These are phyloP conservation scores for Pterocarpus macrocarpus DNA, from an alignment of 306 rosid genomes.

Conservation along the genomic window DNA sequence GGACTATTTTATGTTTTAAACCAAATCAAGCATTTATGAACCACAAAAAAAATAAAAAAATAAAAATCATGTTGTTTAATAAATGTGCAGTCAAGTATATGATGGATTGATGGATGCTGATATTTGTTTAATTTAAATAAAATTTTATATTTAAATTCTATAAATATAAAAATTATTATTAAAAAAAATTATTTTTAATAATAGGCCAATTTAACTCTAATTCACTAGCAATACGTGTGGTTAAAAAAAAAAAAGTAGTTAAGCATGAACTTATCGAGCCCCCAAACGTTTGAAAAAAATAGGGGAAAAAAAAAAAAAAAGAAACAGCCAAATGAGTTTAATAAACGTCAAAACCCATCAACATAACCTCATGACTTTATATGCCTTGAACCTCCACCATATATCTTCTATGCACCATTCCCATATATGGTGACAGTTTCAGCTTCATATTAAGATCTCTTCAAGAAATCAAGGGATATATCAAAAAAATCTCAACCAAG, in stretches of 20 bases:
- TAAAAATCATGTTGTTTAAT: background rate
- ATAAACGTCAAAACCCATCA: background rate
- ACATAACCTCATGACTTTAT: background rate
- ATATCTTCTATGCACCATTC: background rate
- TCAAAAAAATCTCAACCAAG: background rate
- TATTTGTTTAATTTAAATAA: too few species aligned
- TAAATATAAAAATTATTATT: too few species aligned
- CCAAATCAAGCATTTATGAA: background rate
- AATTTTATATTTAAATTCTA: too few species aligned
- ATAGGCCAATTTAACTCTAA: too few species aligned
- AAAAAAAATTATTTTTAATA: too few species aligned
- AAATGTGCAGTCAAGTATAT: background rate
- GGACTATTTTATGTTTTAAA: background rate
- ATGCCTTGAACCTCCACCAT: background rate
- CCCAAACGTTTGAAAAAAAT: background rate
- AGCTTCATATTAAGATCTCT: background rate
- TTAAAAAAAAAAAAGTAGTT: background rate
- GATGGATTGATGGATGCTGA: too few species aligned
- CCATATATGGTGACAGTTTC: background rate
- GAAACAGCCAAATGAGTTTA: background rate
- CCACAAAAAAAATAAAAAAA: background rate
- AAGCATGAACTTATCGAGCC: background rate
- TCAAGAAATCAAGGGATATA: background rate
- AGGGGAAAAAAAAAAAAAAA: background rate
- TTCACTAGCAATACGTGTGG: too few species aligned